Base-by-base conservation (phyloP, 2,329 filamentous ascomycete genomes). In the Aspergillus alliaceus region DNA sequence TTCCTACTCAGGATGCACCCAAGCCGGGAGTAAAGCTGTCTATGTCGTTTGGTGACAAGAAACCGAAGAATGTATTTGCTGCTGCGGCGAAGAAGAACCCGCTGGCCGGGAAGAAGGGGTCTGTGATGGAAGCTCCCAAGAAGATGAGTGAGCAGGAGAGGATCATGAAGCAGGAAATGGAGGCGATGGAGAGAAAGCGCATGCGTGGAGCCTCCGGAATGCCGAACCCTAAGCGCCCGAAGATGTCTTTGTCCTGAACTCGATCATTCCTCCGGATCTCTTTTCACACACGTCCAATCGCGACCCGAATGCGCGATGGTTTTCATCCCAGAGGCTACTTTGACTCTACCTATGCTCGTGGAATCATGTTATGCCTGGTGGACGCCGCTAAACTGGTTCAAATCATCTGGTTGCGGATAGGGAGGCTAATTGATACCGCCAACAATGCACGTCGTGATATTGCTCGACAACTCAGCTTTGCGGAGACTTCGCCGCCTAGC, bases 121-220 rank as follows among this genome's bases (percentile, higher is more conserved):
- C 84, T 3, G 70, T 73, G 20, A 71, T 75, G 54, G 85, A 86
- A 59, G 83, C 83, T 54, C 87, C 86, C 2, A 91, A 90, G 80
- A 95, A 90, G 68, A 93, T 96, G 84, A 93, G 90, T 67, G 91
- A 96, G 70, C 89, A 88, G 3, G 91, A 93, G 75, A 84, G 89
- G 53, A 96, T 95, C 67, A 96, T 96, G 92, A 90, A 89, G 73
- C 88, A 90, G 66, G 90, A 93, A 69, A 73, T 75, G 72, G 72
- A 75, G 54, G 68, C 71, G 32, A 82, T 91, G 74, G 89, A 91
- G 65, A 81, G 83, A 62, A 92, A 91, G 70, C 80, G 87, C 54
- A 75, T 80, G 32, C 66, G 67, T 46, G 63, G 61, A 14, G 63
- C 63, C 8, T 65, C 68, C 15, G 70, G 66, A 3, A 69, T 72